Evolutionary conservation across 1,284 basidiomycete species (phyloP), one percentile per base, ranked within the genome.

Genomic region (Pseudozyma thailandica): DNA sequence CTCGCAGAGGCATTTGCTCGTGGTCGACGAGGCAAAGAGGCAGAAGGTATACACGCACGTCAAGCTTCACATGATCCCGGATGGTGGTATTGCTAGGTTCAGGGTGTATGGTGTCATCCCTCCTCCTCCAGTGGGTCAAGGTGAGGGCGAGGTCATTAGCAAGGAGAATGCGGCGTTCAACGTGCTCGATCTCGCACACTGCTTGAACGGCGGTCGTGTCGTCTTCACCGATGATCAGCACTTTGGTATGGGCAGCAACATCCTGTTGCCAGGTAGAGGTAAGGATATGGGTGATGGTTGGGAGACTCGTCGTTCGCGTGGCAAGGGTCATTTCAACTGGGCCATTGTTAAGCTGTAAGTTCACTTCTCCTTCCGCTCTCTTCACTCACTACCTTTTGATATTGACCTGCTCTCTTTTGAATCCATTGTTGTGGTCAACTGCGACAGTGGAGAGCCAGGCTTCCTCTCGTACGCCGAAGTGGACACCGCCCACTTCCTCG

Each of bases 221-320:
- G 88, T 92, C 26, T 88, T 86, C 57, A 85, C 85, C 58, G 86
- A 85, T 28, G 93, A 98, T 84, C 92, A 97, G 80, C 95, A 98
- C 85, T 98, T 93, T 79, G 94, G 94, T 21, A 88, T 91, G 4
- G 94, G 94, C 1, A 88, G 90, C 8, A 98, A 98, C 84, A 85
- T 98, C 62, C 89, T 98, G 55, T 85, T 97, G 35, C 94, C 94
- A 1, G 95, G 95, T 30, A 85, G 95, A 82, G 91, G 91, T 82
- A 79, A 80, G 80, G 91, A 96, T 79, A 98, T 98, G 94, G 90
- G 93, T 16, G 94, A 98, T 81, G 95, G 96, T 6, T 98, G 95
- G 96, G 95, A 98, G 84, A 98, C 95, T 1, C 92, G 92, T 82
- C 88, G 96, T 55, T 94, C 91, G 75, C 87, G 95, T 49, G 85